A percentile compares a stretch with the other conserved stretches of the same genome.
Conservation (phyloP, 2,329 filamentous ascomycete genomes). For the Ceratocystis albifundus region DNA sequence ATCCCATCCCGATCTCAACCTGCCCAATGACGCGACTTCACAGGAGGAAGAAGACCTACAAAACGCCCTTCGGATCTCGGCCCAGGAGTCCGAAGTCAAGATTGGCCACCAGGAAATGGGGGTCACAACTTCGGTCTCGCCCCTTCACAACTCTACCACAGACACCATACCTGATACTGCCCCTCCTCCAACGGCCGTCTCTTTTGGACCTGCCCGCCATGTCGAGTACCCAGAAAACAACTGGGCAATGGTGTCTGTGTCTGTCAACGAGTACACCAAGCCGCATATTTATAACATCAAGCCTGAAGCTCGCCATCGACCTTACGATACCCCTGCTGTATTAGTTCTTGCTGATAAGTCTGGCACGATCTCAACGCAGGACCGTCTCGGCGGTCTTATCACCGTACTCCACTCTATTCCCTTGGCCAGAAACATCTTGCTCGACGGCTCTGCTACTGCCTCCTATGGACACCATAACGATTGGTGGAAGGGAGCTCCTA, state of each 20-base stretch:
- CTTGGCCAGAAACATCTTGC: conserved; percentile 43
- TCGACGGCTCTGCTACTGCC: conserved; percentile 34
- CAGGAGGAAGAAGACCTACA: conserved; percentile 38
- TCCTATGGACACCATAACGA: conserved; percentile 45
- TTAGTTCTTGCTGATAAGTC: conserved; percentile 29
- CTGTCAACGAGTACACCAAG: conserved; percentile 35
- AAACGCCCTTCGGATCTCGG: conserved; percentile 20
- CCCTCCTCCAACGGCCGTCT: conserved; percentile 20
- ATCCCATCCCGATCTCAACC: neutral
- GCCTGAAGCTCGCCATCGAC: conserved; percentile 21
- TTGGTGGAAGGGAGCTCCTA: conserved; percentile 47
- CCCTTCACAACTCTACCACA: neutral
- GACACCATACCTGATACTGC: neutral
- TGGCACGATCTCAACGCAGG: conserved; percentile 29
- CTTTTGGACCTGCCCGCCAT: conserved; percentile 49
- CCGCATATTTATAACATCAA: conserved; percentile 23
- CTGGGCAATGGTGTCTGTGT: conserved; percentile 49
- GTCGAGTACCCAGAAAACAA: conserved; percentile 42
- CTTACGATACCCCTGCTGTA: conserved; percentile 40
- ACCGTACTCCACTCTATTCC: conserved; percentile 52
- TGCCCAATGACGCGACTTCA: conserved; percentile 18
- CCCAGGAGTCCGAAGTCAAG: conserved; percentile 18
- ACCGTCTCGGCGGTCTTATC: conserved; percentile 42
- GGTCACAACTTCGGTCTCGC: conserved; percentile 27
- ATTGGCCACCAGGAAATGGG: conserved; percentile 40